These are phyloP conservation scores for Apophysomyces sp. DNA, from an alignment of 371 early-diverging fungal genomes.

Conservation along the genomic window DNA sequence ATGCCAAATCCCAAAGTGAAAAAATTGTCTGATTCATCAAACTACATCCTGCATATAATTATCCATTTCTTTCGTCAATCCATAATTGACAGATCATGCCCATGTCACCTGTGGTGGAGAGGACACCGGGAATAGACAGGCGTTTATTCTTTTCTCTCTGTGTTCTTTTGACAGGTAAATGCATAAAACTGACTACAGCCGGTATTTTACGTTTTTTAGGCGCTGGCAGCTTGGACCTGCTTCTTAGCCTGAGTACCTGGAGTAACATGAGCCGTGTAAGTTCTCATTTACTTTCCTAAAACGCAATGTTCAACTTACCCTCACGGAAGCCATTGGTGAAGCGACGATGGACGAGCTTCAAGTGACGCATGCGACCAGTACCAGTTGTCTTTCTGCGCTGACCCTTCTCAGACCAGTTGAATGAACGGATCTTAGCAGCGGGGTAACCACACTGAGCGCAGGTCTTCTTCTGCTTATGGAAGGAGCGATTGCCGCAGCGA, in stretches of 20 bases:
- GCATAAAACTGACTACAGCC: background rate
- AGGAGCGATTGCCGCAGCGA: slow-evolving; percentile 96
- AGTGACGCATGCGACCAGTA: slow-evolving; percentile 95
- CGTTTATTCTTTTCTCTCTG: background rate
- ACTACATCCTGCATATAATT: background rate
- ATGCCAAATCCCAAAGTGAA: too few species aligned
- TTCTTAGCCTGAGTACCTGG: slow-evolving; percentile 21
- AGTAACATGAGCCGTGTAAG: background rate
- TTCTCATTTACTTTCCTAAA: too few species aligned
- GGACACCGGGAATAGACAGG: background rate
- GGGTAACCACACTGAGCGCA: slow-evolving; percentile 99
- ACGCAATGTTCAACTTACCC: slow-evolving; percentile 42
- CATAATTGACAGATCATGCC: background rate
- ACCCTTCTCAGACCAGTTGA: slow-evolving; percentile 94
- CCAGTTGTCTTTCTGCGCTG: slow-evolving; percentile 97
- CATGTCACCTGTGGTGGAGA: background rate
- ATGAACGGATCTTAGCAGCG: slow-evolving; percentile 92
- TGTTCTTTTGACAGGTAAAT: background rate
- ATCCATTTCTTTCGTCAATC: background rate
- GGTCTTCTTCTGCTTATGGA: slow-evolving; percentile 99
- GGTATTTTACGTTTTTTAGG: slow-evolving; percentile 10
- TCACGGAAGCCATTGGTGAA: slow-evolving; percentile 97
- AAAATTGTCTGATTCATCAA: background rate
- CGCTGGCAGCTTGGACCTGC: slow-evolving; percentile 20
- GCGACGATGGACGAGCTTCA: slow-evolving; percentile 84